Evolutionary conservation across 129 eudicot species (phyloP), one percentile per base, ranked within the genome.

Genomic region (Logfia minima): DNA sequence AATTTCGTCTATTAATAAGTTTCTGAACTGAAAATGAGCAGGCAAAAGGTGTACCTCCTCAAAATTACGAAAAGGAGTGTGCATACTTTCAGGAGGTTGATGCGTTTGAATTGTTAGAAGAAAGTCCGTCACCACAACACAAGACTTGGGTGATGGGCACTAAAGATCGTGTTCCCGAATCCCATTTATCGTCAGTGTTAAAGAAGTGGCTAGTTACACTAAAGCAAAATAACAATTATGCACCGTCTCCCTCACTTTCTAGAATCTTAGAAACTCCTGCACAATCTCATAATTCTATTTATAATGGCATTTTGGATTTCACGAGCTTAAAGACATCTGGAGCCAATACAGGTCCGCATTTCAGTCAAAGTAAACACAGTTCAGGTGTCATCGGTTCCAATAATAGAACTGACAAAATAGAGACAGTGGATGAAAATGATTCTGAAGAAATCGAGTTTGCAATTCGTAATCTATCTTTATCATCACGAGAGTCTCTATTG

Each of bases 81-180:
- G 95, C 96, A 14, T 95, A 95, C 82, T 95, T 95, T 81, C 80
- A 95, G 73, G 99, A 95, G 73, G 90, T 95, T 67, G 99, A 95
- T 81, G 82, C 89, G 28, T 90, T 86, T 84, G 96, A 95, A 34
- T 80, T 95, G 74, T 52, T 91, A 81, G 99, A 89, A 77, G 97
- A 92, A 83, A 95, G 99, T 80, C 99, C 99, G 32, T 95, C 99
- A 11, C 99, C 99, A 11, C 87, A 85, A 68, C 89, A 81, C 28
- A 74, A 78, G 70, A 92, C 97, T 21, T 95, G 99, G 99, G 78
- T 83, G 18, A 86, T 86, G 96, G 92, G 88, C 65, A 71, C 41
- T 26, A 84, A 83, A 83, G 72, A 72, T 41, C 81, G 77, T 32
- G 77, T 82, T 35, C 80, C 62, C 26, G 69, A 73, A 74, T 78